Base-by-base conservation (phyloP, 2,329 filamentous ascomycete species). In the Raffaelea ambrosiae region DNA sequence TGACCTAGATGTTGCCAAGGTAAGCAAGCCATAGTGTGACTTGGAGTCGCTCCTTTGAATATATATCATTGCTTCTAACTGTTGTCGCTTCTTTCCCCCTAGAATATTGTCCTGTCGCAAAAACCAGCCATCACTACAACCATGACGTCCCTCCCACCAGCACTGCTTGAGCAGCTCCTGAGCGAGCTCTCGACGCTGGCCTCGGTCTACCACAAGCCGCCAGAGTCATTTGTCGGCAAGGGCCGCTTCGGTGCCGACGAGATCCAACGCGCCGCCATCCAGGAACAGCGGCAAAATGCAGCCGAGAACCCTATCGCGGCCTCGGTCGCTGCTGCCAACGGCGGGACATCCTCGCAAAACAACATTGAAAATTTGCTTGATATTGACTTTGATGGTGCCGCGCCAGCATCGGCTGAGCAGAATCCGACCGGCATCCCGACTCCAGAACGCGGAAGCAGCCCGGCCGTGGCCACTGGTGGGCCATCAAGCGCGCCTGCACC, bases 131-230 rank as follows among this genome's bases (percentile, higher is more conserved):
- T 98, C 61, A 83, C 86, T 36, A 91, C 89, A 20, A 98, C 93
- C 22, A 96, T 98, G 70, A 87, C 87, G 49, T 91, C 87, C 49
- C 76, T 97, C 26, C 89, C 93, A 2, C 78, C 86, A 5, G 74
- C 83, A 31, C 76, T 98, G 7, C 77, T 98, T 40, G 91, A 98
- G 52, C 84, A 89, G 64, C 81, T 98, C n/a, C 79, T 98, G 9
- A 76, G 77, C 10, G 91, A 98, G 65, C 79, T 98, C 29, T 97
- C 91, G 13, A 96, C 93, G 10, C 78, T 98, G 26, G 89, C 93
- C 8, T 97, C 91, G 1, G 93, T 98, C 20, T 98, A 98, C 69
- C 93, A 98, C 78, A 97, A 95, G 70, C 90, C 90, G 9, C 90
- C 93, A 40, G 88, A 95, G 75, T 89, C 91, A n/a, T 98, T 98